phyloP scores from a whole-genome alignment of 1,284 basidiomycete genomes.

The Meira miltonrushii region DNA sequence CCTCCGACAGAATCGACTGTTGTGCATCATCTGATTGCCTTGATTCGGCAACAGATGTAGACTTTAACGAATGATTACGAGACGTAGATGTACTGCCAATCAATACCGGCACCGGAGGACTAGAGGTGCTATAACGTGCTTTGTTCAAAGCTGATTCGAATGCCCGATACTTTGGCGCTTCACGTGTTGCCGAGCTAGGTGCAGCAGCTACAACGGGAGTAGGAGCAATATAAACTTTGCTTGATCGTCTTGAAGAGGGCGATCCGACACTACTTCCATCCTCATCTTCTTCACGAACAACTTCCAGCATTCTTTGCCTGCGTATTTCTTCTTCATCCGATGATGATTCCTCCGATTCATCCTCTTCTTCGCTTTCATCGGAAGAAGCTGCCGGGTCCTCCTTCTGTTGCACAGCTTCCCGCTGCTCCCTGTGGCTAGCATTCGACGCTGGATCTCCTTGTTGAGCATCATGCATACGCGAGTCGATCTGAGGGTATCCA shows the following conservation, averaged over 20 bases:
- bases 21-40: no score
- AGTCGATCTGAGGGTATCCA: no score
- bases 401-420: not conserved
- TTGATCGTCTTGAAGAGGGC: conserved; percentile 27
- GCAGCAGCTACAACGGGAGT: not conserved
- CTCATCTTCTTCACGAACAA: conserved; percentile 39
- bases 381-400: not conserved
- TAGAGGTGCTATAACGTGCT: not conserved
- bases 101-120: not conserved
- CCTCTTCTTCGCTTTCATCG: conserved; percentile 12
- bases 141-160: conserved; percentile 9
- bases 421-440: not conserved
- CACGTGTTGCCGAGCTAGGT: not conserved
- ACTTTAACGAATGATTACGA: not conserved
- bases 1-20: no score
- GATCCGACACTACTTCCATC: conserved; percentile 29
- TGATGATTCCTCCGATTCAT: conserved; percentile 18
- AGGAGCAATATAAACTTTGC: not conserved
- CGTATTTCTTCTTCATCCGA: conserved; percentile 22
- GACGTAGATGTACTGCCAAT: not conserved
- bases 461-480: not conserved
- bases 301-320: conserved; percentile 24
- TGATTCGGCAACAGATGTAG: no score
- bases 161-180: conserved; percentile 3
- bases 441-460: not conserved